A percentile compares a stretch with the other conserved stretches of the same genome.
phyloP scores from a whole-genome alignment of 345 rosid species.

The Cardamine resedifolia region DNA sequence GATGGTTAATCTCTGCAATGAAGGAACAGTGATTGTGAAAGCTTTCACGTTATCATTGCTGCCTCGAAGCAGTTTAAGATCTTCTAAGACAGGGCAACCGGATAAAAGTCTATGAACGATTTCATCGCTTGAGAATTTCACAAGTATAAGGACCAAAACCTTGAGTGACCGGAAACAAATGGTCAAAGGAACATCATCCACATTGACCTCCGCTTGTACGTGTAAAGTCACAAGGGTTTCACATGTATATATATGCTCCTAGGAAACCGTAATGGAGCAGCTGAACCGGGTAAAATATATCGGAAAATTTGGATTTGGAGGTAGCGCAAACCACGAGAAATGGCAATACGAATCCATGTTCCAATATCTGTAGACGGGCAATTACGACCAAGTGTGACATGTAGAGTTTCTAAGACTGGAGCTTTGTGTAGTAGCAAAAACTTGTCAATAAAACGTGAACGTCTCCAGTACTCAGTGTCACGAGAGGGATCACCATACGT shows the following conservation, averaged over 20 bases:
- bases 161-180: conserved; percentile 17
- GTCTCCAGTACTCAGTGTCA: neutral
- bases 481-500: neutral
- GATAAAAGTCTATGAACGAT: neutral
- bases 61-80: neutral
- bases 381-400: neutral
- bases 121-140: neutral
- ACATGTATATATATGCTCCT: conserved; percentile 2
- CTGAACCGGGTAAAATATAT: too few species aligned
- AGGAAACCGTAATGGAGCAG: neutral
- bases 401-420: neutral
- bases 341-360: neutral
- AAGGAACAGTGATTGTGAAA: conserved; percentile 7
- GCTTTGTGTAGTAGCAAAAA: neutral
- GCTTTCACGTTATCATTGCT: neutral
- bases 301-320: accelerated
- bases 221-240: conserved; percentile 2
- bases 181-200: neutral
- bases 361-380: neutral
- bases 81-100: conserved; percentile 3
- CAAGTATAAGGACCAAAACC: neutral
- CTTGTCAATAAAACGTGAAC: neutral
- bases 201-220: too few species aligned
- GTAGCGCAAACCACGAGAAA: neutral
- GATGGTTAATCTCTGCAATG: neutral